Evolutionary conservation across 75 land plant species (phyloP).

Genomic region (Selaginella tamariscina): DNA sequence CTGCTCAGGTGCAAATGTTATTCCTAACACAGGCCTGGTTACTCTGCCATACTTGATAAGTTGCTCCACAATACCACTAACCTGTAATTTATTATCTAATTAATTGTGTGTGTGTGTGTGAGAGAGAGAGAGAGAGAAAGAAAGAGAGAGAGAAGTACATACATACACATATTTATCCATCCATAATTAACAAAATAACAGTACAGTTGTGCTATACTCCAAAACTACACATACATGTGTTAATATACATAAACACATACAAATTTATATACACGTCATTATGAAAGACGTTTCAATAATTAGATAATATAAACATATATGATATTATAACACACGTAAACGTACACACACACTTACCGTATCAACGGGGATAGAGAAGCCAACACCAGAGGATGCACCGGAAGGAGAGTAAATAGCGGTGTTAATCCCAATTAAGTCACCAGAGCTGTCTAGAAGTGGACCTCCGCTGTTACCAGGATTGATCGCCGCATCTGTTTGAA

Average conservation of each 20-base stretch:
- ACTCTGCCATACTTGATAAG: constrained; percentile 83
- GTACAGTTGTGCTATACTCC: neutral
- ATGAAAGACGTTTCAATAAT: neutral
- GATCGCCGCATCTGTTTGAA: constrained; percentile 98
- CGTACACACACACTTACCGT: constrained; percentile 46
- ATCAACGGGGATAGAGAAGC: constrained; percentile 97
- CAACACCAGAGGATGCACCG: constrained; percentile 98
- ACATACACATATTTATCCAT: neutral
- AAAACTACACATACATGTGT: too few relatives aligned
- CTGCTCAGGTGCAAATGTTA: constrained; percentile 99
- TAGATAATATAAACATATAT: neutral
- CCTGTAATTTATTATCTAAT: too few relatives aligned
- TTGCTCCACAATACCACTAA: constrained; percentile 93
- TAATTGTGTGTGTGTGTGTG: neutral
- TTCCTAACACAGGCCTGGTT: constrained; percentile 91
- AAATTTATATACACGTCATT: too few relatives aligned
- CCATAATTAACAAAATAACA: neutral
- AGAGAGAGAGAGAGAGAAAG: constrained; percentile 2
- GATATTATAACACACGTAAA: neutral
- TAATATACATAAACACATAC: too few relatives aligned
- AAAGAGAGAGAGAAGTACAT: neutral
- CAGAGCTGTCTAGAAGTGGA: constrained; percentile 89
- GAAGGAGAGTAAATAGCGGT: constrained; percentile 99
- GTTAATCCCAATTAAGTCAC: constrained; percentile 89
- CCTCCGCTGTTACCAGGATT: constrained; percentile 99